A percentile compares a stretch with the other conserved stretches of the same genome.
Evolutionary conservation across 495 filamentous ascomycete species (phyloP).

Genomic region (Pseudevernia furfuracea): DNA sequence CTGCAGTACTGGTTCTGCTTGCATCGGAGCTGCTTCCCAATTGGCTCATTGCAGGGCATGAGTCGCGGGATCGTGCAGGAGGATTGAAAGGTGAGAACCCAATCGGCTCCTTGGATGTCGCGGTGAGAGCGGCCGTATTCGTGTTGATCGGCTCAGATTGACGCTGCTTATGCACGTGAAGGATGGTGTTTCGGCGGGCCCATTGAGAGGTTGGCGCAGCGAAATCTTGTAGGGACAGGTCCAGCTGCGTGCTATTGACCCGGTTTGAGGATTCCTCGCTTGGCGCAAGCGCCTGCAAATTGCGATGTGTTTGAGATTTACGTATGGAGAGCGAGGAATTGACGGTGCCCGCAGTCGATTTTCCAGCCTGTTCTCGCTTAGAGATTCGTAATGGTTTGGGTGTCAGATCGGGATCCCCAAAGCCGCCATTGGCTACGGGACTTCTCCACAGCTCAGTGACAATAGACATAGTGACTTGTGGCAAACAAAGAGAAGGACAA

Average conservation of each 20-base stretch:
- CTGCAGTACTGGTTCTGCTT: neutral
- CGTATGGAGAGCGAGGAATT: neutral
- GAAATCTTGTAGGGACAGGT: constrained; percentile 3
- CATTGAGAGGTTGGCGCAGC: constrained; percentile 1
- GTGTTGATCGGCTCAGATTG: constrained; percentile 3
- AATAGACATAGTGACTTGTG: neutral
- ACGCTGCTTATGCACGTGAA: constrained; percentile 13
- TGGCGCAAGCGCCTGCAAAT: neutral
- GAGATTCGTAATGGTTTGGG: constrained; percentile 16
- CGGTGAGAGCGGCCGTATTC: neutral
- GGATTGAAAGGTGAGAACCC: neutral
- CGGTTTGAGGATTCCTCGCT: constrained; percentile 1
- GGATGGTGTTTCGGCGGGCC: neutral
- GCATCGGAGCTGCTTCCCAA: neutral
- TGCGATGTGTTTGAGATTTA: neutral
- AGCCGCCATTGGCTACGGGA: constrained; percentile 1
- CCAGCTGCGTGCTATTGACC: neutral
- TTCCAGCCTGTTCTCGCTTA: constrained; percentile 17
- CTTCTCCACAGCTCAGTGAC: neutral
- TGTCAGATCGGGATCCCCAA: constrained; percentile 18
- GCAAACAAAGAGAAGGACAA: neutral
- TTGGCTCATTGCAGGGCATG: neutral
- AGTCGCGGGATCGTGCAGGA: constrained; percentile 11
- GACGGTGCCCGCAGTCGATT: neutral
- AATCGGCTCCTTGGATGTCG: neutral